Conservation (phyloP, 108 stramenopile species). For the Fragilaria radians region DNA sequence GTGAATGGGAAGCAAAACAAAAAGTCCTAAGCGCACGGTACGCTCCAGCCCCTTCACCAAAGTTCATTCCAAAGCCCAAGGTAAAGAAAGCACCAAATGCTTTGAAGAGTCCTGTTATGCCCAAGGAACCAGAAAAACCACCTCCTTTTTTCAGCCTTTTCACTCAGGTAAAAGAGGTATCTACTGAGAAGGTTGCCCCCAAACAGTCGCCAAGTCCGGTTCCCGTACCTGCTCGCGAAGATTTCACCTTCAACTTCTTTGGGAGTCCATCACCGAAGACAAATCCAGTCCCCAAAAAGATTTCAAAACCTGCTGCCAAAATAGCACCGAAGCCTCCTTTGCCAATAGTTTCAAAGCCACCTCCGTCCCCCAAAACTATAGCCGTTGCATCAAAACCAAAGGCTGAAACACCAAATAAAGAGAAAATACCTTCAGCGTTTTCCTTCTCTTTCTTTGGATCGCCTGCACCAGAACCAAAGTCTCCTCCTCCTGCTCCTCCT, state of each 20-base stretch:
- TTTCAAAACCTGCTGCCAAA: too few relatives aligned
- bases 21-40: conserved; percentile 1
- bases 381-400: conserved; percentile 4
- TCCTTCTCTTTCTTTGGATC: conserved; percentile 25
- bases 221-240: conserved; percentile 14
- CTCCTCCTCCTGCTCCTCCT: conserved; percentile 21
- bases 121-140: neutral
- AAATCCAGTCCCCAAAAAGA: too few relatives aligned
- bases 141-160: too few relatives aligned
- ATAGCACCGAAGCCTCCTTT: too few relatives aligned
- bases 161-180: too few relatives aligned
- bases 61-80: neutral
- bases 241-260: neutral
- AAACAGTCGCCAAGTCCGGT: too few relatives aligned
- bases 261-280: too few relatives aligned
- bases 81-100: neutral
- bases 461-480: conserved; percentile 9
- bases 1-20: conserved; percentile 54
- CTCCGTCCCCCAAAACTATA: conserved; percentile 12
- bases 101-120: neutral
- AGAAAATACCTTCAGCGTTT: conserved; percentile 9
- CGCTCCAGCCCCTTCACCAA: neutral
- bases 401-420: too few relatives aligned
- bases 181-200: too few relatives aligned
- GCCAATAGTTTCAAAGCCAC: too few relatives aligned